Base-by-base conservation (phyloP, 2,329 filamentous ascomycete species). In the Magnaporthiopsis incrustans region DNA sequence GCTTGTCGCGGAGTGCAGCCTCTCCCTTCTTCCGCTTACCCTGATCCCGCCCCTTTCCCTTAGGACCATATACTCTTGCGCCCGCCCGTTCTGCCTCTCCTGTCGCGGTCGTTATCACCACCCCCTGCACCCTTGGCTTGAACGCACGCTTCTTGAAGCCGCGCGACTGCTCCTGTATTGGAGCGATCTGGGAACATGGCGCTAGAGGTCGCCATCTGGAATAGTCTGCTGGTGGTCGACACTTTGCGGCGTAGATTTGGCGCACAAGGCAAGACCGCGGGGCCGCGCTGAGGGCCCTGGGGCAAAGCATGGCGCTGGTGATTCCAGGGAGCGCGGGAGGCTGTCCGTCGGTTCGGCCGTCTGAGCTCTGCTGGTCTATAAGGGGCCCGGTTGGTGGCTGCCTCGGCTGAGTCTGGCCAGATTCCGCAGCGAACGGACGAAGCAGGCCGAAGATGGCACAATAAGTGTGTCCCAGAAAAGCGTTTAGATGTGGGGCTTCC, bases 251-350 rank as follows among this genome's bases (percentile, higher is more conserved):
- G 44, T 25, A 53, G 8, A 53, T 53, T n/a, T 53, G 44, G 44
- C 44, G 44, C 44, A 53, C 44, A 25, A 53, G 44, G n/a, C 44
- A n/a, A 11, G 44, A 10, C 44, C 44, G 44, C 22, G 44, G 22
- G 44, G 22, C 18, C 2, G 22, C 44, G 11, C 44, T 53, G 44
- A 53, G 35, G 32, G 60, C 60, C 44, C 44, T 61, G 4, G 60
- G 60, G 14, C 60, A 61, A 30, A 61, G 50, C 60, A 61, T 61
- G 27, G 8, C 44, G 44, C n/a, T 32, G 5, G 22, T 38, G 32
- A 44, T 26, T 38, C 2, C 18, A 22, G 4, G n/a, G 10, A 25
- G 44, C 1, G 18, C 5, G 44, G 6, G 22, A 25, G 22, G 18
- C 10, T 53, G 4, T 11, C 22, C 18, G 22, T 11, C n/a, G 5